Percentiles rank a stretch among this genome's conserved stretches.
phyloP scores from a whole-genome alignment of 2,329 filamentous ascomycete species.

The Drechslerella coelobrocha region DNA sequence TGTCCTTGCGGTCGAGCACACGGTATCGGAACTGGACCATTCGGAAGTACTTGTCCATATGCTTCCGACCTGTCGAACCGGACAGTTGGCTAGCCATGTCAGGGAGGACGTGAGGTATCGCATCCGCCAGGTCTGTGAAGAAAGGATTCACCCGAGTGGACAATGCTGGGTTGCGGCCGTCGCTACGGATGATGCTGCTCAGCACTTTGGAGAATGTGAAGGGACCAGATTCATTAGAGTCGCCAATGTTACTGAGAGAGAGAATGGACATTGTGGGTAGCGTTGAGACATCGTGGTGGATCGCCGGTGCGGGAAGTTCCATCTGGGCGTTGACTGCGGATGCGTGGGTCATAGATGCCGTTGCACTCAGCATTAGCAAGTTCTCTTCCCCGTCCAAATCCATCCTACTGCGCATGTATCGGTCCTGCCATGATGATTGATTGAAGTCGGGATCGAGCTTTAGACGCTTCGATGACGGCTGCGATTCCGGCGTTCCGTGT shows the following conservation, averaged over 20 bases:
- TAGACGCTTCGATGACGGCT: conserved; percentile 38
- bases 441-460: conserved; percentile 39
- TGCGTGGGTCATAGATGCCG: conserved; percentile 43
- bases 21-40: conserved; percentile 50
- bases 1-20: conserved; percentile 44
- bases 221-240: conserved; percentile 48
- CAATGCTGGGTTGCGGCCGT: conserved; percentile 45
- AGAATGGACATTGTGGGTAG: conserved; percentile 49
- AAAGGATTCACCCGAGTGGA: conserved; percentile 44
- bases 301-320: conserved; percentile 45
- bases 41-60: conserved; percentile 50
- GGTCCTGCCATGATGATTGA: conserved; percentile 43
- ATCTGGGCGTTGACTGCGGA: conserved; percentile 44
- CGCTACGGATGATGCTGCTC: conserved; percentile 45
- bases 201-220: conserved; percentile 50
- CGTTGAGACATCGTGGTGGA: conserved; percentile 47
- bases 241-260: conserved; percentile 50
- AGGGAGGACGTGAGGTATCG: conserved; percentile 47
- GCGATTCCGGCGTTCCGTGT: conserved; percentile 39
- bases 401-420: conserved; percentile 46
- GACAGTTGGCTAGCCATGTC: conserved; percentile 50
- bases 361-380: conserved; percentile 45
- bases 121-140: conserved; percentile 50
- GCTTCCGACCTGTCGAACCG: conserved; percentile 42
- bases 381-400: conserved; percentile 49